Conservation (phyloP, 805 yeast genomes). For the Sugiyamaella marilandica region DNA sequence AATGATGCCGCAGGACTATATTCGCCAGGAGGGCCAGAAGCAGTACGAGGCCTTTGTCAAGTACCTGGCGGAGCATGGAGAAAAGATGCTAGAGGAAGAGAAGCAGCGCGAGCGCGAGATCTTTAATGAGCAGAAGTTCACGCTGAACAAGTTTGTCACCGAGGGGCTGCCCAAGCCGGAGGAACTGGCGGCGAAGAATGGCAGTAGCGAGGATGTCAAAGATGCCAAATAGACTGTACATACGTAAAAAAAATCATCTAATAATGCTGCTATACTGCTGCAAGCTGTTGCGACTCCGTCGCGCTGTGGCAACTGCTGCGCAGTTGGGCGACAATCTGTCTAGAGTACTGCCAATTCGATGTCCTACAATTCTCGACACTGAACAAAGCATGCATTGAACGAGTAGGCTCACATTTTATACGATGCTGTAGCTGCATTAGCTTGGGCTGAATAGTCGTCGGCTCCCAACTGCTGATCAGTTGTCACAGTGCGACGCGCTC, state of each 20-base stretch:
- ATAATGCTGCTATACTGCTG: too few relatives aligned
- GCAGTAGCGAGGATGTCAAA: background rate
- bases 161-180: constrained; percentile 48
- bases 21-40: constrained; percentile 89
- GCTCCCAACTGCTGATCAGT: too few relatives aligned
- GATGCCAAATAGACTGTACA: constrained; percentile 3
- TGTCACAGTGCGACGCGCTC: too few relatives aligned
- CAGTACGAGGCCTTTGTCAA: constrained; percentile 80
- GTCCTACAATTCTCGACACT: too few relatives aligned
- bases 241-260: background rate
- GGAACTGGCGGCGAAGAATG: constrained; percentile 26
- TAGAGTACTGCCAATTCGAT: too few relatives aligned
- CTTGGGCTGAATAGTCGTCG: too few relatives aligned
- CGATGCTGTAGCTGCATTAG: too few relatives aligned
- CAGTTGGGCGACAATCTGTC: too few relatives aligned
- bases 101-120: constrained; percentile 56
- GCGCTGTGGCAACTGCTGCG: too few relatives aligned
- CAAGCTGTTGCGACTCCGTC: too few relatives aligned
- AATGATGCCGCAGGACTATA: constrained; percentile 79
- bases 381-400: too few relatives aligned
- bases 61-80: constrained; percentile 76
- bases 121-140: constrained; percentile 75
- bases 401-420: too few relatives aligned
- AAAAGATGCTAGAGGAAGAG: constrained; percentile 46
- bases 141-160: constrained; percentile 77